A percentile compares a stretch with the other conserved stretches of the same genome.
Evolutionary conservation across 768 basidiomycete species (phyloP).

Genomic region (Naganishia kalamii): DNA sequence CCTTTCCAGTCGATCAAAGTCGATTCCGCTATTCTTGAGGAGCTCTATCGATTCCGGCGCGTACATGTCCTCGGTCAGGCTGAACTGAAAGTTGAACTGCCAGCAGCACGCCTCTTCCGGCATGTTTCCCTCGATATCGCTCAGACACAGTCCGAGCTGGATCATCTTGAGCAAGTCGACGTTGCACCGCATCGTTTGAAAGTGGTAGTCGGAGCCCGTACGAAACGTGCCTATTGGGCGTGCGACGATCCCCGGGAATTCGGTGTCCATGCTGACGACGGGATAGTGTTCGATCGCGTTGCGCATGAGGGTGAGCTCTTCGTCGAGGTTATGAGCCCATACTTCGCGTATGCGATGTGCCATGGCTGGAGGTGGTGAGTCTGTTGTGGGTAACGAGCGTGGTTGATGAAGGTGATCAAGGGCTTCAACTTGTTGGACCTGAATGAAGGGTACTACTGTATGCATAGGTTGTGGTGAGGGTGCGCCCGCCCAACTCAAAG

Average conservation of each 20-base stretch:
- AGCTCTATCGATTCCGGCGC: conserved; percentile 95
- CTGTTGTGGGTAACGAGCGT: not conserved
- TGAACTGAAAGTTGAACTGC: conserved; percentile 99
- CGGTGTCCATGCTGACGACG: conserved; percentile 96
- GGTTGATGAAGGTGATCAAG: too few species aligned
- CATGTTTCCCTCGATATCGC: conserved; percentile 86
- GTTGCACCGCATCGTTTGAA: conserved; percentile 99
- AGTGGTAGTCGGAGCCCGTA: conserved; percentile 96
- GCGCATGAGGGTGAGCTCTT: conserved; percentile 82
- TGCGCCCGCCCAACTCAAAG: not conserved
- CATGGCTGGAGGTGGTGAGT: not conserved
- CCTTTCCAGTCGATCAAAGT: conserved; percentile 87
- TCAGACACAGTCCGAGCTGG: conserved; percentile 89
- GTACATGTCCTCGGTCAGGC: conserved; percentile 92
- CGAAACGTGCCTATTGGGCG: conserved; percentile 94
- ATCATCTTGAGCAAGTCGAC: conserved; percentile 97
- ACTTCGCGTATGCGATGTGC: conserved; percentile 45
- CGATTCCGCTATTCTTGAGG: conserved; percentile 88
- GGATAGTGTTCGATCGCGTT: conserved; percentile 83
- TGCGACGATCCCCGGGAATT: conserved; percentile 97
- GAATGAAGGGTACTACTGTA: too few species aligned
- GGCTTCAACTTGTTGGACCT: too few species aligned
- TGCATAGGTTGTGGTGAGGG: too few species aligned
- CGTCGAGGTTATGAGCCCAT: conserved; percentile 87
- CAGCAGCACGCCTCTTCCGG: conserved; percentile 82